A percentile compares a stretch with the other conserved stretches of the same genome.
phyloP scores from a whole-genome alignment of 2,329 filamentous ascomycete genomes.

The Mycosphaerella sp. region DNA sequence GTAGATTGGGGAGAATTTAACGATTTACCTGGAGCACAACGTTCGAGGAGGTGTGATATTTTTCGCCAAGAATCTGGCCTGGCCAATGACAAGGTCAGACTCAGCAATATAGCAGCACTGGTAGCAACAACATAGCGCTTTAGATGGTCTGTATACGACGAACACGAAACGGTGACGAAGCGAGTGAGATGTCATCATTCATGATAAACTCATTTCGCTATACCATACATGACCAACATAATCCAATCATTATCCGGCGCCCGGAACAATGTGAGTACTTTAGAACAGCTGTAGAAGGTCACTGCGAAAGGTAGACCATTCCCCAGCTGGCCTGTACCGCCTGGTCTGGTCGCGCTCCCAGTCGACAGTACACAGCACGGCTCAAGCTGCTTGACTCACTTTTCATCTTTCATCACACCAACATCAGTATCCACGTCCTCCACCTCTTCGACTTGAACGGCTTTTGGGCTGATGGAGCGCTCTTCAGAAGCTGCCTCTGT shows the following conservation, averaged over 20 bases:
- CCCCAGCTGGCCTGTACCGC: neutral
- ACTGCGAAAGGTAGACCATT: no score
- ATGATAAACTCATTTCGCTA: neutral
- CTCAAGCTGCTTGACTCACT: neutral
- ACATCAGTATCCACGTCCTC: slow-evolving; percentile 2
- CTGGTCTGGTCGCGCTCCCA: neutral
- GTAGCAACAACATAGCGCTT: no score
- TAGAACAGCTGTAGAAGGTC: no score
- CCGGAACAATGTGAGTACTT: neutral
- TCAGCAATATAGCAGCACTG: no score
- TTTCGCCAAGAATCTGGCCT: no score
- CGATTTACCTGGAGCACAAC: no score
- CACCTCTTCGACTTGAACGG: slow-evolving; percentile 3
- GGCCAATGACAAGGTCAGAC: no score
- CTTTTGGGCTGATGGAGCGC: neutral
- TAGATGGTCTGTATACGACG: no score
- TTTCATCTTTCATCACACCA: neutral
- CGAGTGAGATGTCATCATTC: no score
- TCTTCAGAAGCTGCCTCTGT: neutral
- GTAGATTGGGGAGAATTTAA: no score
- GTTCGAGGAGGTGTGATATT: no score
- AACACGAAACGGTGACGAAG: no score
- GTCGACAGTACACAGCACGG: neutral
- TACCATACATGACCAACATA: neutral
- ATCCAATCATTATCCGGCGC: neutral